Conservation (phyloP, 306 rosid genomes). For the Begonia peltatifolia region DNA sequence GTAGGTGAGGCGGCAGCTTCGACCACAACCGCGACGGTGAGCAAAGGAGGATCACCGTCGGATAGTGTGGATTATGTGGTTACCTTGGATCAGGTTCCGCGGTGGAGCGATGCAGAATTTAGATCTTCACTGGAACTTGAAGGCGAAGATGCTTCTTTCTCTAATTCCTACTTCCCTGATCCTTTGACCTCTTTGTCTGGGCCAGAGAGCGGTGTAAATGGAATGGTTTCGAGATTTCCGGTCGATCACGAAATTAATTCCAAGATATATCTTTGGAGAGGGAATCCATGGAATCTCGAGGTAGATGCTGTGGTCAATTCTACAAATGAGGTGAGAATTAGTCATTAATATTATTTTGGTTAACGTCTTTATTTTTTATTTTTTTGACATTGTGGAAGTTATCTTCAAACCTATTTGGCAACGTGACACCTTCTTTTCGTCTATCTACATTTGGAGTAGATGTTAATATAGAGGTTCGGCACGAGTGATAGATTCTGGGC, state of each 20-base stretch:
- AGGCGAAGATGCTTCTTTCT: constrained; percentile 50
- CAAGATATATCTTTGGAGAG: constrained; percentile 90
- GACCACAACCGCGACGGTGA: constrained; percentile 9
- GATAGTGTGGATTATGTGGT: constrained; percentile 62
- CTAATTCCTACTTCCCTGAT: constrained; percentile 54
- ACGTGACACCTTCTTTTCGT: neutral
- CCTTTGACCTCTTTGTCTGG: constrained; percentile 52
- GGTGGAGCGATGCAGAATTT: constrained; percentile 86
- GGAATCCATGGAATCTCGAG: constrained; percentile 94
- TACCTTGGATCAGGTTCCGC: constrained; percentile 77
- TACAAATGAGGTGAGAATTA: constrained; percentile 67
- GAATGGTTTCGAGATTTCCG: constrained; percentile 61
- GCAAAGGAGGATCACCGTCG: constrained; percentile 39
- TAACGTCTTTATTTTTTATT: neutral
- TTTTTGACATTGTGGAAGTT: neutral
- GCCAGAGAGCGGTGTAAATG: constrained; percentile 24
- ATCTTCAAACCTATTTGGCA: too few species aligned
- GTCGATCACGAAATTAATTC: constrained; percentile 71
- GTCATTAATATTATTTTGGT: neutral
- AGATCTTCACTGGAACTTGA: constrained; percentile 41
- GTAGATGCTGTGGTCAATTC: constrained; percentile 98
- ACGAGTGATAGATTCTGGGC: too few species aligned
- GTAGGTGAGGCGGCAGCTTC: constrained; percentile 49
- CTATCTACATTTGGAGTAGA: neutral
- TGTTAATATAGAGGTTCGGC: too few species aligned